A percentile compares a stretch with the other conserved stretches of the same genome.
phyloP scores from a whole-genome alignment of 2,329 filamentous ascomycete species.

The Plenodomus biglobosus region DNA sequence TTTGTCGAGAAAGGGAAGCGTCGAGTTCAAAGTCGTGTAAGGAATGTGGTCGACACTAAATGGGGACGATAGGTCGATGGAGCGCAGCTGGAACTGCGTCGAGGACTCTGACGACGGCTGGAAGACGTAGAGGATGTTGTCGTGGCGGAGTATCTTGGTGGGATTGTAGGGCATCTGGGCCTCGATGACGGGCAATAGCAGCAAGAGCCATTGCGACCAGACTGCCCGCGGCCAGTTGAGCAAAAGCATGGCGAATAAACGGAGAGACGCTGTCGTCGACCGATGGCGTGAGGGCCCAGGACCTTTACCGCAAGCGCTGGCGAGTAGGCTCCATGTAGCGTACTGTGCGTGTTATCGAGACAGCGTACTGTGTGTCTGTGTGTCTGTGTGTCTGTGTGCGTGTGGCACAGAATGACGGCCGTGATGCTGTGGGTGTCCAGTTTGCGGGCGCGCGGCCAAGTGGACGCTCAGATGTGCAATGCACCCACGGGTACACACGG shows the following conservation, averaged over 20 bases:
- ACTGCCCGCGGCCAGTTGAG: constrained; percentile 1
- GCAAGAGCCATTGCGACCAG: constrained; percentile 2
- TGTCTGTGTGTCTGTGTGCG: neutral
- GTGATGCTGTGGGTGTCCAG: constrained; percentile 8
- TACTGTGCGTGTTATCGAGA: constrained; percentile 7
- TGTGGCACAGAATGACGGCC: constrained; percentile 19
- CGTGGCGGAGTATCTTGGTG: constrained; percentile 66
- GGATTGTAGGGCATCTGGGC: constrained; percentile 72
- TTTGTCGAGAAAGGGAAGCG: constrained; percentile 64
- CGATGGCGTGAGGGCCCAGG: constrained; percentile 8
- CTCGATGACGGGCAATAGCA: constrained; percentile 12
- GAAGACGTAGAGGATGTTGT: constrained; percentile 70
- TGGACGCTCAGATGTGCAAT: constrained; percentile 30
- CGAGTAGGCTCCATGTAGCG: constrained; percentile 20
- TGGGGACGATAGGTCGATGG: constrained; percentile 65
- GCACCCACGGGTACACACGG: constrained; percentile 34
- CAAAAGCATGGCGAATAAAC: constrained; percentile 4
- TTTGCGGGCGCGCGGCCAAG: neutral
- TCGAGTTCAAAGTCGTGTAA: constrained; percentile 55
- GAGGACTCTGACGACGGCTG: constrained; percentile 53
- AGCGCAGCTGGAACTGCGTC: constrained; percentile 58
- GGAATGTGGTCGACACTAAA: constrained; percentile 53
- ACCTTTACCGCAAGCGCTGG: constrained; percentile 24
- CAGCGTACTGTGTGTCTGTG: constrained; percentile 2
- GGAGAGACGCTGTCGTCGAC: neutral